phyloP scores from a whole-genome alignment of 1,284 basidiomycete species.

The Puccinia novopanici region DNA sequence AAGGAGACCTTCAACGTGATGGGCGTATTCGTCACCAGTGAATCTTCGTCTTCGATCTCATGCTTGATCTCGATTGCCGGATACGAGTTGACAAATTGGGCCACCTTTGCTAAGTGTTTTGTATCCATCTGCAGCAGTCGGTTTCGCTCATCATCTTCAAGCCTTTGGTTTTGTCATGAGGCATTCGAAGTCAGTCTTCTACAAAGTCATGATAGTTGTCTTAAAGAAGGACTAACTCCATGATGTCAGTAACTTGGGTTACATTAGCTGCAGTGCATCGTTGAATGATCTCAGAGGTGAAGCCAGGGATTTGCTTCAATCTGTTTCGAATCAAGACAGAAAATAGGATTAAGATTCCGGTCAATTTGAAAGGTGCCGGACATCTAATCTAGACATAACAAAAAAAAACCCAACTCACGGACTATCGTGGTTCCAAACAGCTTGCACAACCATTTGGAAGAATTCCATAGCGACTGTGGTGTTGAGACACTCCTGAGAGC shows the following conservation, averaged over 20 bases:
- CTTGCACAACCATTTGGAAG: constrained; percentile 99
- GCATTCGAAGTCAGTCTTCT: constrained; percentile 10
- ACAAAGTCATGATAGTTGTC: not conserved
- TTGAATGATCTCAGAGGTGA: constrained; percentile 65
- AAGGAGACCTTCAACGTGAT: constrained; percentile 79
- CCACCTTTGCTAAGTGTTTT: constrained; percentile 80
- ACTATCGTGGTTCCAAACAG: constrained; percentile 84
- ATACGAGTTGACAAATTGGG: constrained; percentile 90
- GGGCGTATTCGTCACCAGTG: constrained; percentile 78
- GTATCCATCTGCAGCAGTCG: constrained; percentile 80
- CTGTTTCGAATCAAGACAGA: constrained; percentile 20
- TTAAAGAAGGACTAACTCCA: constrained; percentile 66
- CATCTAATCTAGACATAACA: constrained; percentile 59
- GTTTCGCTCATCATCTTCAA: constrained; percentile 86
- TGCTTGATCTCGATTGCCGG: constrained; percentile 85
- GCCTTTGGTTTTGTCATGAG: constrained; percentile 54
- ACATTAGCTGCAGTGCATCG: constrained; percentile 79
- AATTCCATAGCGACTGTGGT: constrained; percentile 97
- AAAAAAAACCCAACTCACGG: constrained; percentile 50
- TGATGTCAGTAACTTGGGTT: constrained; percentile 89
- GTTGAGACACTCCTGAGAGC: constrained; percentile 88
- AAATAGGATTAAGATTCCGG: constrained; percentile 72
- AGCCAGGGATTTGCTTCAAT: constrained; percentile 50
- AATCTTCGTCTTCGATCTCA: constrained; percentile 75
- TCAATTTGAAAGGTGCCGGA: constrained; percentile 62